Evolutionary conservation across 768 basidiomycete species (phyloP).

Genomic region (Hypholoma sublateritium): DNA sequence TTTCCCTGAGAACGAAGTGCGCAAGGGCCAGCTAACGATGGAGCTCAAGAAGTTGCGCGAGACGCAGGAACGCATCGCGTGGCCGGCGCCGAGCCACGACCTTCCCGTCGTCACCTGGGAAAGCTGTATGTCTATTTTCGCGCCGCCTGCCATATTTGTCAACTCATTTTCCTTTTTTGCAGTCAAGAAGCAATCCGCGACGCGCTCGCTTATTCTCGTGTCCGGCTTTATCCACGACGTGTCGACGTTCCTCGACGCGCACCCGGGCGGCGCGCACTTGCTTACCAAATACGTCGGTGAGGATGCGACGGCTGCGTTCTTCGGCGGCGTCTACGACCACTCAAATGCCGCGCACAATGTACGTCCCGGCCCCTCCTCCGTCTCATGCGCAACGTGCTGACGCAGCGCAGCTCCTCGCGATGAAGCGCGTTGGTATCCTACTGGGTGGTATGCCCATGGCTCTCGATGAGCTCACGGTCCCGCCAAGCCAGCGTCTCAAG

Average conservation of each 20-base stretch:
- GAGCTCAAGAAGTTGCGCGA: slow-evolving; percentile 82
- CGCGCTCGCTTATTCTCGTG: slow-evolving; percentile 80
- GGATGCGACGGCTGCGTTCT: slow-evolving; percentile 93
- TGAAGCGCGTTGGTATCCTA: slow-evolving; percentile 61
- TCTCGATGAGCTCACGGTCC: slow-evolving; percentile 60
- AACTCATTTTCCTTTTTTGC: not conserved
- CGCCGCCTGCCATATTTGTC: slow-evolving; percentile 2
- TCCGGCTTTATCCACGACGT: slow-evolving; percentile 95
- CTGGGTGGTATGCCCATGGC: slow-evolving; percentile 50
- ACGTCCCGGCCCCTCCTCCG: not conserved
- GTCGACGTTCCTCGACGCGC: slow-evolving; percentile 80
- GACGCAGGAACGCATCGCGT: slow-evolving; percentile 71
- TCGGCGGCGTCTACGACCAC: slow-evolving; percentile 71
- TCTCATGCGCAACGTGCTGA: slow-evolving; percentile 44
- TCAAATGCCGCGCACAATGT: slow-evolving; percentile 59
- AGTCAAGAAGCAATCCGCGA: slow-evolving; percentile 80
- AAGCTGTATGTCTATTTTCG: slow-evolving; percentile 53
- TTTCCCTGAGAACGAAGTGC: slow-evolving; percentile 57
- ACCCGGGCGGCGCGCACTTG: slow-evolving; percentile 87
- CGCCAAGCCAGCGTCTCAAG: slow-evolving; percentile 70
- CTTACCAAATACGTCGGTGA: slow-evolving; percentile 83
- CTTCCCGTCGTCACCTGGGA: slow-evolving; percentile 87
- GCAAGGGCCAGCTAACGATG: slow-evolving; percentile 95
- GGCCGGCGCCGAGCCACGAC: slow-evolving; percentile 77
- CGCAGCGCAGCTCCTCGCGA: slow-evolving; percentile 44